phyloP scores from a whole-genome alignment of 1,284 basidiomycete species.

The Cryptococcus sp. region DNA sequence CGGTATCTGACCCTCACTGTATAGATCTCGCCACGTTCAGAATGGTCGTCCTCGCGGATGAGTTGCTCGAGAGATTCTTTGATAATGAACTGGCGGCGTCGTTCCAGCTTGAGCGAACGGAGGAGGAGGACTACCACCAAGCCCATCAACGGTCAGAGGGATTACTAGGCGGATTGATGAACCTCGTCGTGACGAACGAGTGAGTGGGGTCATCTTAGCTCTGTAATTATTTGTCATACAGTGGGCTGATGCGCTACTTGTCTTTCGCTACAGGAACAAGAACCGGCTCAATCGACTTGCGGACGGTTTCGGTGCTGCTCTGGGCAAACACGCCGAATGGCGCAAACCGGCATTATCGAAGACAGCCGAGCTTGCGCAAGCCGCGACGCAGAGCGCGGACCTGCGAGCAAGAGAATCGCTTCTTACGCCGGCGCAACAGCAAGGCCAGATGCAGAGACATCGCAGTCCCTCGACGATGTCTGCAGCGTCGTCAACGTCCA shows the following conservation, averaged over 20 bases:
- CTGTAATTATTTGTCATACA: too few relatives aligned
- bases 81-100: constrained; percentile 83
- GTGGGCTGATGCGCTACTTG: neutral
- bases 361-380: constrained; percentile 61
- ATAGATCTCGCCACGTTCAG: constrained; percentile 70
- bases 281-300: constrained; percentile 62
- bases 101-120: constrained; percentile 72
- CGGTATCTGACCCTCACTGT: constrained; percentile 5
- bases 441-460: constrained; percentile 31
- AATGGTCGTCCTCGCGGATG: constrained; percentile 94
- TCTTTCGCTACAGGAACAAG: constrained; percentile 38
- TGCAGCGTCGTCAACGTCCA: constrained; percentile 58
- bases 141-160: constrained; percentile 56
- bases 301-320: constrained; percentile 88
- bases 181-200: constrained; percentile 80
- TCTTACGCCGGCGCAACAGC: constrained; percentile 57
- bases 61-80: constrained; percentile 92
- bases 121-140: constrained; percentile 62
- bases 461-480: constrained; percentile 32
- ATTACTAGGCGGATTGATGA: constrained; percentile 82
- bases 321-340: constrained; percentile 73
- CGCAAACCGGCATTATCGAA: constrained; percentile 77
- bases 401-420: constrained; percentile 85
- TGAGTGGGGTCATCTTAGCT: too few relatives aligned
- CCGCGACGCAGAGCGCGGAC: constrained; percentile 62